A percentile compares a stretch with the other conserved stretches of the same genome.
These are phyloP conservation scores for Naumovozyma baii DNA, from an alignment of 805 yeast genomes.

Conservation along the genomic window DNA sequence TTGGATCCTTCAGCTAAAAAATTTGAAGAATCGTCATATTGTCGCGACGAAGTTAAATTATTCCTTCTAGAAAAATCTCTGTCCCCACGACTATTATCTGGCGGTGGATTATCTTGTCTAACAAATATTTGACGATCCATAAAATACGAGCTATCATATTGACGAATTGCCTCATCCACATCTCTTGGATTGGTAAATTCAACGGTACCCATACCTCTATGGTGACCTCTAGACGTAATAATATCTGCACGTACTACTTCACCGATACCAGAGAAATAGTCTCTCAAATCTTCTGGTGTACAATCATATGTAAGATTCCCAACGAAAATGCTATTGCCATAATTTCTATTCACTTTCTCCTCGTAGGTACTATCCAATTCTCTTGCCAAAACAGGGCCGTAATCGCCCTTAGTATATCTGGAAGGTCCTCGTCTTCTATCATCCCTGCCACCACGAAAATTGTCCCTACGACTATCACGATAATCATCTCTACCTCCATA, in stretches of 20 bases:
- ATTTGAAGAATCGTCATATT: neutral
- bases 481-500: constrained; percentile 12
- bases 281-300: constrained; percentile 50
- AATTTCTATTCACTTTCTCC: constrained; percentile 44
- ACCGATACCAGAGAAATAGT: constrained; percentile 50
- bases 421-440: constrained; percentile 8
- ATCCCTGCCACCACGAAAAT: constrained; percentile 16
- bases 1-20: constrained; percentile 4
- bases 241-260: constrained; percentile 74
- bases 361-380: constrained; percentile 23
- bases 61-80: constrained; percentile 4
- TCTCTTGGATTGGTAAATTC: constrained; percentile 60
- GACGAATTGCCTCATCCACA: constrained; percentile 61
- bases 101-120: constrained; percentile 86
- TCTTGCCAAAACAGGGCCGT: constrained; percentile 18
- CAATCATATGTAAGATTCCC: constrained; percentile 65
- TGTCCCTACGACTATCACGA: constrained; percentile 3
- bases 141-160: constrained; percentile 54
- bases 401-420: constrained; percentile 14
- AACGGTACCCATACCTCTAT: constrained; percentile 87
- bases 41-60: neutral
- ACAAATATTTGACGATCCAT: constrained; percentile 77
- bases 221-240: constrained; percentile 65
- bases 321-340: constrained; percentile 58
- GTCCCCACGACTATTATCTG: constrained; percentile 28